Conservation (phyloP, 257 asterid genomes). For the Paulownia fortunei region DNA sequence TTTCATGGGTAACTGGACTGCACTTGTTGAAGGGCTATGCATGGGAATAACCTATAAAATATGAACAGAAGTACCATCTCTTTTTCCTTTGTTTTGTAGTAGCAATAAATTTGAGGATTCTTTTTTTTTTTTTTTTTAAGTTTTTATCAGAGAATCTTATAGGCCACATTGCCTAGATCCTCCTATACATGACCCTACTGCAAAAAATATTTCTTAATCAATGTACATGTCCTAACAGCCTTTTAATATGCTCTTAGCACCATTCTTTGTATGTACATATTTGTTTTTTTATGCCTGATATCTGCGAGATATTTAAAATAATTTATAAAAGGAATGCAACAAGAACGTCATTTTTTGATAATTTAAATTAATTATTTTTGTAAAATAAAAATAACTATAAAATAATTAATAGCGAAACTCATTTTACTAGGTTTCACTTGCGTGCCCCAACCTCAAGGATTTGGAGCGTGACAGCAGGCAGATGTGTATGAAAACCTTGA, state of each 20-base stretch:
- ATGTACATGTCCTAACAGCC: neutral
- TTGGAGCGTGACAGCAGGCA: too few relatives aligned
- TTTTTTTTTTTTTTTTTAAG: neutral
- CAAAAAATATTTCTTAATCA: constrained; percentile 13
- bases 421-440: too few relatives aligned
- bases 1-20: neutral
- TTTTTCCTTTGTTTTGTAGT: neutral
- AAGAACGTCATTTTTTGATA: too few relatives aligned
- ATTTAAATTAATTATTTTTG: too few relatives aligned
- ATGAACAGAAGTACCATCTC: constrained; percentile 20
- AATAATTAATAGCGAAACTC: too few relatives aligned
- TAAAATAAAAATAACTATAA: too few relatives aligned
- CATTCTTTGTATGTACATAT: neutral
- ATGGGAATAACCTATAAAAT: constrained; percentile 13
- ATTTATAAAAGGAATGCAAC: too few relatives aligned
- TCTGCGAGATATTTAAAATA: too few relatives aligned
- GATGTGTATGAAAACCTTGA: too few relatives aligned
- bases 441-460: too few relatives aligned
- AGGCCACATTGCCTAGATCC: constrained; percentile 43
- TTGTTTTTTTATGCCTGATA: too few relatives aligned
- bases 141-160: constrained; percentile 26
- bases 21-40: neutral
- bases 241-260: neutral
- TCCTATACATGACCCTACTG: constrained; percentile 21
- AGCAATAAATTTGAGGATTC: neutral